Base-by-base conservation (phyloP, 2,329 filamentous ascomycete species). In the Thelonectria rubi region DNA sequence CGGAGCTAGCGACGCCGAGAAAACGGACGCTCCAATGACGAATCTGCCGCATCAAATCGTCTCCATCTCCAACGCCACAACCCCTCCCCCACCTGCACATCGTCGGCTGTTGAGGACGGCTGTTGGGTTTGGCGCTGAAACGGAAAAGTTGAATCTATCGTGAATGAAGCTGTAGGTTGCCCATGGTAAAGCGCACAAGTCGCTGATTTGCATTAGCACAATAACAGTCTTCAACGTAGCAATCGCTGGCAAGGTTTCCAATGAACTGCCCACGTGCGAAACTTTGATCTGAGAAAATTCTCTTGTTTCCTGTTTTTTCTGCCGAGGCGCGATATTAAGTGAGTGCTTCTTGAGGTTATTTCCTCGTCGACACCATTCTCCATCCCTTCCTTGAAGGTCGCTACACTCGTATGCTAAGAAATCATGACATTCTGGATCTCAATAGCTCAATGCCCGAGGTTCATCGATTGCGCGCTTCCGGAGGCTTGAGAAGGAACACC, bases 81-180 rank as follows among this genome's bases (percentile, higher is more conserved):
- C 69, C 69, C 65, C 68, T 69, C 65, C 66, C 63, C 62, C 69
- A 64, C 69, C 49, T 61, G 65, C 65, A 64, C 60, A 64, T 67
- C 69, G 55, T 69, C 69, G 69, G 69, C 63, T 72, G 47, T 60
- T 52, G 51, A 63, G 60, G 65, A 70, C 69, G 69, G 69, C 69
- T 69, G 65, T 71, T 71, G 69, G 60, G 65, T 34, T 30, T 30
- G 57, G 65, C 58, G 60, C n/a, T 21, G 17, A 34, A 39, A 7
- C 8, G 12, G 39, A 7, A 32, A 47, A 42, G 7, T 30, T 30
- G 26, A 30, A 9, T 30, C 26, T 30, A 30, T 30, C 26, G 26
- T 30, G 26, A 9, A 30, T 30, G 26, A 30, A 30, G 7, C 26
- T 30, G 26, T 30, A 30, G 26, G 26, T 30, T 30, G 26, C 10